Evolutionary conservation across 73 alveolate genomes (phyloP).

Genomic region (Stentor roeselii): DNA sequence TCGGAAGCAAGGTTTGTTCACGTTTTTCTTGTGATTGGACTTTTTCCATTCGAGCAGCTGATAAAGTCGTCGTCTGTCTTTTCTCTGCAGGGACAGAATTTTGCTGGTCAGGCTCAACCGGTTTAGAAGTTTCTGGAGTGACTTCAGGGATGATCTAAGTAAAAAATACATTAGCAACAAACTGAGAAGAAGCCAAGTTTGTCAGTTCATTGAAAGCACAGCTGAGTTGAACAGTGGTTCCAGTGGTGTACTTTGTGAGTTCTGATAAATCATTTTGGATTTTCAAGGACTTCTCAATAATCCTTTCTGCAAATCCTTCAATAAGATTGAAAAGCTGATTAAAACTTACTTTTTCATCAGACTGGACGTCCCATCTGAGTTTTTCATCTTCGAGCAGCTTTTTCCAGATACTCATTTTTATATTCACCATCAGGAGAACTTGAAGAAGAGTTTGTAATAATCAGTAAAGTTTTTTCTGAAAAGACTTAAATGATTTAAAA

Average conservation of each 20-base stretch:
- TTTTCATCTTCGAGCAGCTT: conserved; percentile 7
- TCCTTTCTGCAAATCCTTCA: not conserved
- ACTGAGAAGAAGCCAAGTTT: conserved; percentile 23
- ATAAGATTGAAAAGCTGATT: not conserved
- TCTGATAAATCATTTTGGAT: not conserved
- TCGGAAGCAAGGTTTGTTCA: conserved; percentile 21
- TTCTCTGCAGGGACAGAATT: not conserved
- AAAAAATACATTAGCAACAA: conserved; percentile 4
- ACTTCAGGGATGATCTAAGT: conserved; percentile 13
- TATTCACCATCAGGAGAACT: no score
- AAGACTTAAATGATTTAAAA: no score
- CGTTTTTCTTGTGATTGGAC: conserved; percentile 12
- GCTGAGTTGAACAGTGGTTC: conserved; percentile 12
- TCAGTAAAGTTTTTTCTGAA: no score
- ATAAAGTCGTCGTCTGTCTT: not conserved
- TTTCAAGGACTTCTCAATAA: not conserved
- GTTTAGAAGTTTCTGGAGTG: not conserved
- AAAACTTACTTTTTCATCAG: conserved; percentile 13
- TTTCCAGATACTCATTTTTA: conserved; percentile 17
- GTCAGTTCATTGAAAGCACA: not conserved
- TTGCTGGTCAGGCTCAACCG: not conserved
- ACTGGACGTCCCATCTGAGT: conserved; percentile 1
- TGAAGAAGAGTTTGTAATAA: no score
- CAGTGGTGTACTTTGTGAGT: not conserved
- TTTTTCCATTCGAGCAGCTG: conserved; percentile 22